Evolutionary conservation across 176 grass and related monocot genomes (phyloP).

Genomic region (Carex cristatella): DNA sequence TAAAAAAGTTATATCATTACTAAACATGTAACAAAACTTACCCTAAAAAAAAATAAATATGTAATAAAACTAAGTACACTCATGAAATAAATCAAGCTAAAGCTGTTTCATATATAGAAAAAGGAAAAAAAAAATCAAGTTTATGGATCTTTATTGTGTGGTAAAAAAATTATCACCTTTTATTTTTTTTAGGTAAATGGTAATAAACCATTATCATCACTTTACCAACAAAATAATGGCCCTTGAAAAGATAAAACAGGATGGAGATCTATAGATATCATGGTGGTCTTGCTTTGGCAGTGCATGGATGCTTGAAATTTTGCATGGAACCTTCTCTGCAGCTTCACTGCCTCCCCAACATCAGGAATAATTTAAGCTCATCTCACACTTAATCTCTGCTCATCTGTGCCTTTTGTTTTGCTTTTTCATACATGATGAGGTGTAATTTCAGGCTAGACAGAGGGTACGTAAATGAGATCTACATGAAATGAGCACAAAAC

Average conservation of each 20-base stretch:
- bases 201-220: background rate
- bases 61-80: background rate
- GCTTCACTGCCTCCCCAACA: constrained; percentile 23
- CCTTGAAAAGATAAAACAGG: background rate
- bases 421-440: constrained; percentile 4
- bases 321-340: constrained; percentile 44
- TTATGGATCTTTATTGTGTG: background rate
- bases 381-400: background rate
- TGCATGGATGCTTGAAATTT: constrained; percentile 23
- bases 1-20: background rate
- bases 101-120: too few species aligned
- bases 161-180: background rate
- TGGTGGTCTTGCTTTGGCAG: constrained; percentile 30
- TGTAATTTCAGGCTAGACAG: background rate
- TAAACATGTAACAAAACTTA: background rate
- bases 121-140: background rate
- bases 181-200: too few species aligned
- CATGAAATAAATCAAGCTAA: background rate
- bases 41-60: too few species aligned
- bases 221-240: constrained; percentile 12
- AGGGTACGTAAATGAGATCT: background rate
- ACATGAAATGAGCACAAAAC: background rate
- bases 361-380: constrained; percentile 10
- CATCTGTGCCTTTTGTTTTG: background rate
- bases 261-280: constrained; percentile 3